Base-by-base conservation (phyloP, 495 filamentous ascomycete genomes). In the Hypomontagnella monticulosa region DNA sequence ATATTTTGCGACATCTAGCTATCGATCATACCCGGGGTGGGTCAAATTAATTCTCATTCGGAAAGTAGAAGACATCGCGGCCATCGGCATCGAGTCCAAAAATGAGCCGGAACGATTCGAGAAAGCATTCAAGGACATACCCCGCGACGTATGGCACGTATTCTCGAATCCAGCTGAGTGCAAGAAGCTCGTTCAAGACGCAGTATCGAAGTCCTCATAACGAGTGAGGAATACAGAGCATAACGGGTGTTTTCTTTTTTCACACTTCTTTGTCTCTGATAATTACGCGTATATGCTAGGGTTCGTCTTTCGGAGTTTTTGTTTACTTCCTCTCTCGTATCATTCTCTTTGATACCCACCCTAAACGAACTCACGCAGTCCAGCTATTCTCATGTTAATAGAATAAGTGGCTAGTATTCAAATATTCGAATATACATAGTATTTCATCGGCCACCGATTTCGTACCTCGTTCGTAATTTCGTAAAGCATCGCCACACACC, bases 11-110 rank as follows among this genome's bases (percentile, higher is more conserved):
- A 48, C 63, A 41, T 61, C 10, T 63, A 81, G 70, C 50, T 81
- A 77, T 61, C 78, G 79, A 38, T 58, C 70, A 53, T 82, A 88
- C 66, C 87, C 87, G 0, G 84, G 81, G 2, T 97, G 92, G 91
- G 84, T 97, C 42, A 84, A 86, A 65, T 80, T 87, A 11, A 93
- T 98, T 38, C 87, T 87, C 62, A 97, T 97, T 59, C 83, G 94
- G 8, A 92, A 89, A 64, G 93, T 97, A 12, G 86, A 80, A 33
- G 89, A 93, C 70, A 88, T 96, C 27, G 85, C 88, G 2, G 82
- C 86, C 33, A 83, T 91, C 66, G 86, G 89, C 15, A 85, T 84
- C 61, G 79, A 79, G 60, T 82, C 86, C 63, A 90, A 93, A 79
- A 97, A 97, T 63, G 81, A 81, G 42, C 74, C 84, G 0, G 78